Evolutionary conservation across 306 rosid genomes (phyloP).

Genomic region (Trifolium pratense): DNA sequence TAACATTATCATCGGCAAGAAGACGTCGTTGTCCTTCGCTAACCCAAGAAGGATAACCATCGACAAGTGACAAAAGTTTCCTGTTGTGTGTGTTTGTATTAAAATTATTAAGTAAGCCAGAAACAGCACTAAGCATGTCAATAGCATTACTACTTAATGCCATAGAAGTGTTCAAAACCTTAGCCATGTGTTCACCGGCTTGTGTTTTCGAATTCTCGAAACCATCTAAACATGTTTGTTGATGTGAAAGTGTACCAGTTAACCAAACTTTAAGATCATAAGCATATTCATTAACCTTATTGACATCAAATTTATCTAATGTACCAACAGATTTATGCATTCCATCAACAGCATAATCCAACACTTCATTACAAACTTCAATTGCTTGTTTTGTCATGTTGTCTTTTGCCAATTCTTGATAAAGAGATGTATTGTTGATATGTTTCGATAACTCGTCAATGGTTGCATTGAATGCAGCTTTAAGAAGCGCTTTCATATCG

Average conservation of each 20-base stretch:
- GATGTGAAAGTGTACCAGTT: constrained; percentile 59
- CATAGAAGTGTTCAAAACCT: constrained; percentile 44
- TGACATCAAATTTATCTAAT: constrained; percentile 49
- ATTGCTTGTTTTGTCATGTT: constrained; percentile 56
- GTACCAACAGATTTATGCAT: constrained; percentile 41
- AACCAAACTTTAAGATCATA: constrained; percentile 75
- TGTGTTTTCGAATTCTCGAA: constrained; percentile 57
- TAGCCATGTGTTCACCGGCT: constrained; percentile 55
- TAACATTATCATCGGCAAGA: neutral
- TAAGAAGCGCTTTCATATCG: constrained; percentile 59
- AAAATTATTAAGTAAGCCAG: neutral
- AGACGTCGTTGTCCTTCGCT: constrained; percentile 42
- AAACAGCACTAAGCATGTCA: constrained; percentile 55
- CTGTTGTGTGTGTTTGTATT: neutral
- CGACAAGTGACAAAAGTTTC: constrained; percentile 30
- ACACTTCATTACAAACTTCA: constrained; percentile 62
- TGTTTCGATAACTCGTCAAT: constrained; percentile 37
- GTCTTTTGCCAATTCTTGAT: constrained; percentile 53
- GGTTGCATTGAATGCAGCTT: constrained; percentile 47
- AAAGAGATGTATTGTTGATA: constrained; percentile 43
- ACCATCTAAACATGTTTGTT: constrained; percentile 68
- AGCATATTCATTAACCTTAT: constrained; percentile 42
- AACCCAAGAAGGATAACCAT: constrained; percentile 56
- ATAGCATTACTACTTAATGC: constrained; percentile 69
- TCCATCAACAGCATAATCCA: constrained; percentile 61